Evolutionary conservation across 2,329 filamentous ascomycete genomes (phyloP), one percentile per base, ranked within the genome.

Genomic region (Aspergillus vadensis): DNA sequence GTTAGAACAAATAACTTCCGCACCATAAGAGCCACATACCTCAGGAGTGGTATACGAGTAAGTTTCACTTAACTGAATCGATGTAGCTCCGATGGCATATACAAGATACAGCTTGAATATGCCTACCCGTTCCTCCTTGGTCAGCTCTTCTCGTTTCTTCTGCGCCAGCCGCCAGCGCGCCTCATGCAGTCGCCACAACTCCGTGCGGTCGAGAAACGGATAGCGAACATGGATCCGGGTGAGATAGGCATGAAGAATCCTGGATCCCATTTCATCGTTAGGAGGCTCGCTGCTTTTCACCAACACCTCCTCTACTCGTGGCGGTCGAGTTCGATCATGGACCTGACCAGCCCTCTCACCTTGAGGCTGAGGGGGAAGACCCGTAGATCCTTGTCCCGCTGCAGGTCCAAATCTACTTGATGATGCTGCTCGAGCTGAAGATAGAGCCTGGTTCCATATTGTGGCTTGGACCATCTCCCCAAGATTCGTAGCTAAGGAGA

Each of bases 381-480:
- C 61, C 12, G 60, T 60, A 1, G 59, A 32, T 7, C 38, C 44
- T 10, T 50, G 48, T 5, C 44, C 54, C 14, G 49, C 15, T 19
- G 14, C 56, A 57, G 62, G 55, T 63, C 65, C 25, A 3, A 8
- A 19, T 47, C 39, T 43, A 9, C 23, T 15, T 15, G 49, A 38
- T 62, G 63, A 17, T 63, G 64, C 5, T 56, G 10, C 60, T 32
- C 69, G 65, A 55, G 69, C 69, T 14, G 67, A 67, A 1, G 71
- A 69, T 15, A 83, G 69, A 2, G 81, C 79, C 62, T 83, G 83
- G 52, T 82, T 82, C 82, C 81, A 83, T 1, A 83, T 81, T 17
- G 81, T 83, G 0, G 81, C 80, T 64, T 83, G 81, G 8, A 83
- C 81, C 80, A 84, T 83, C 54, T 82, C 80, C 21, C 81, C 80